Evolutionary conservation across 768 basidiomycete genomes (phyloP), one percentile per base, ranked within the genome.

Genomic region (Asterophora parasitica): DNA sequence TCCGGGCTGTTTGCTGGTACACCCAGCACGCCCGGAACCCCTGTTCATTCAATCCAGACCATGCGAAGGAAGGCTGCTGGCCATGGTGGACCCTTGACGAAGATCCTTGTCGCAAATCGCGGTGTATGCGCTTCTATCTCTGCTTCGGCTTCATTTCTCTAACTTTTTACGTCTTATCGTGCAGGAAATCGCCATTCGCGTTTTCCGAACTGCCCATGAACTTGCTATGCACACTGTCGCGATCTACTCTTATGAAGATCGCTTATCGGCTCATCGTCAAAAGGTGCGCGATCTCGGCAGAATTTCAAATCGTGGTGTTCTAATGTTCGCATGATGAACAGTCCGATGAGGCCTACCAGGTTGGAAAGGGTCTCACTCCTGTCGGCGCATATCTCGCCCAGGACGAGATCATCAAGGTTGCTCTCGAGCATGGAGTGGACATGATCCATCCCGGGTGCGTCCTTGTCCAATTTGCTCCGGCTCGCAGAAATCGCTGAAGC

Each of bases 161-260:
- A 45, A 42, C 13, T 15, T 16, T 51, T 44, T 48, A 7, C 35
- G 3, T 37, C 10, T 51, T 51, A 49, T n/a, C 44, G 26, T 53
- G n/a, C 62, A 92, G 91, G 93, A 99, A 87, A 99, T 99, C 67
- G 96, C 96, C 23, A 92, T 99, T 59, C 89, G 96, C 62, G 93
- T 99, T 34, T 98, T 99, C 78, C 78, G 94, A 61, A 97, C 94
- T 0, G 90, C 96, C 42, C 96, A 99, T 73, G 96, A 99, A 64
- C 78, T 99, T 51, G 96, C 94, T 8, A 96, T 98, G 94, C 92
- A 94, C 66, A 96, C 94, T 40, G 96, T 98, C 47, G 96, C 96
- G 31, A 97, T 99, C 73, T 98, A 91, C 72, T 98, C 95, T 8
- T 89, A 76, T 62, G 96, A 99, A 71, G 96, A 99, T 73, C 81